Evolutionary conservation across 257 asterid genomes (phyloP).

Genomic region (Linderniella brevidens): DNA sequence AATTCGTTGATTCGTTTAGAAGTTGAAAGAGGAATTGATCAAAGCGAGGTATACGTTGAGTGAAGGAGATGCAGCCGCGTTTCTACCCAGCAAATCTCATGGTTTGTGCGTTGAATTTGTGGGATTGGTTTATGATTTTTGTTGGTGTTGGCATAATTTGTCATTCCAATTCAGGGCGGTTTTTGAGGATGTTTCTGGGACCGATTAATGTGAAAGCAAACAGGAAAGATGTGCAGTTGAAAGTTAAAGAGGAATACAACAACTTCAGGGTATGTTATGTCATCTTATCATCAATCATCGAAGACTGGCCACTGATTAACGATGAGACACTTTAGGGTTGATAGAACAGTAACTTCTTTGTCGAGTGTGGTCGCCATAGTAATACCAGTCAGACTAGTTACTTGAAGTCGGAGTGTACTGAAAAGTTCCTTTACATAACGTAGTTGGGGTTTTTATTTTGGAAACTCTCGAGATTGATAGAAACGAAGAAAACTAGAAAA

Average conservation of each 20-base stretch:
- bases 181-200: conserved; percentile 93
- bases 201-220: conserved; percentile 88
- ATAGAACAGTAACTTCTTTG: no score
- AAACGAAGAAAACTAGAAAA: no score
- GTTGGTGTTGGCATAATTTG: neutral
- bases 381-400: no score
- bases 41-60: conserved; percentile 61
- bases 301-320: neutral
- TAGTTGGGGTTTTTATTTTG: no score
- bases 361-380: no score
- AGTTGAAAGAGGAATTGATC: conserved; percentile 74
- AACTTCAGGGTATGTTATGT: conserved; percentile 55
- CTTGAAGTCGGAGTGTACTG: no score
- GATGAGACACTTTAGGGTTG: no score
- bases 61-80: conserved; percentile 96
- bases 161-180: conserved; percentile 42
- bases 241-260: conserved; percentile 95
- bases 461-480: no score
- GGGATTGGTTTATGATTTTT: neutral
- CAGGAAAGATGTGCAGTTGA: conserved; percentile 87
- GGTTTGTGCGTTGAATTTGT: conserved; percentile 29
- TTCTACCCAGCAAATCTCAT: conserved; percentile 78
- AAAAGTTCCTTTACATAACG: no score
- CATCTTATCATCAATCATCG: neutral
- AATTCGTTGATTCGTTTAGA: conserved; percentile 1